phyloP scores from a whole-genome alignment of 139 green algal species.

The Nannochloris sp. region DNA sequence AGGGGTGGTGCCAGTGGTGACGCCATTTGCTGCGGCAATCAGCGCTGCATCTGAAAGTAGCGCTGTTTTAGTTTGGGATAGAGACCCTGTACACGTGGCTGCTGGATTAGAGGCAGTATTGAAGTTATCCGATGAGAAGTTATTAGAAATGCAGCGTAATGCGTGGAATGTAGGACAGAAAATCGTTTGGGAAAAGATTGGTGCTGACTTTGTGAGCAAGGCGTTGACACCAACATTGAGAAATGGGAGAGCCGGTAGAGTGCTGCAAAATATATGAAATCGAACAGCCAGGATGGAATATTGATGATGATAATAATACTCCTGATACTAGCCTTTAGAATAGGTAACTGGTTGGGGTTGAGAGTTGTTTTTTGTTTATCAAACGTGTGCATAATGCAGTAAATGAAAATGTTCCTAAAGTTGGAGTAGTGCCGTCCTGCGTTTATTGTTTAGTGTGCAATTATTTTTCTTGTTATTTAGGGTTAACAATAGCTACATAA shows the following conservation, averaged over 20 bases:
- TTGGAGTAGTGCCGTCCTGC: too few relatives aligned
- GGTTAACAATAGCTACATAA: neutral
- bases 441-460: too few relatives aligned
- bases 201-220: neutral
- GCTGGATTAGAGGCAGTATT: neutral
- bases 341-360: neutral
- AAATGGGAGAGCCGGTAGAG: neutral
- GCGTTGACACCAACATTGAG: neutral
- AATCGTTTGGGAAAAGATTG: neutral
- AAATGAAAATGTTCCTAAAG: too few relatives aligned
- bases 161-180: neutral
- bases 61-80: neutral
- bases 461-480: neutral
- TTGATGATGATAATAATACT: neutral
- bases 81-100: neutral
- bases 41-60: neutral
- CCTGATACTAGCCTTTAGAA: neutral
- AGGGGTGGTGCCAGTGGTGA: neutral
- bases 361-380: neutral
- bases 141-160: neutral
- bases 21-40: neutral
- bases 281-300: neutral
- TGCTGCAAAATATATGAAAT: too few relatives aligned
- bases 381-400: too few relatives aligned
- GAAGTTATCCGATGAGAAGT: neutral